Evolutionary conservation across 1,139 yeast species (phyloP).

Genomic region (Saccharomyces hybrid): DNA sequence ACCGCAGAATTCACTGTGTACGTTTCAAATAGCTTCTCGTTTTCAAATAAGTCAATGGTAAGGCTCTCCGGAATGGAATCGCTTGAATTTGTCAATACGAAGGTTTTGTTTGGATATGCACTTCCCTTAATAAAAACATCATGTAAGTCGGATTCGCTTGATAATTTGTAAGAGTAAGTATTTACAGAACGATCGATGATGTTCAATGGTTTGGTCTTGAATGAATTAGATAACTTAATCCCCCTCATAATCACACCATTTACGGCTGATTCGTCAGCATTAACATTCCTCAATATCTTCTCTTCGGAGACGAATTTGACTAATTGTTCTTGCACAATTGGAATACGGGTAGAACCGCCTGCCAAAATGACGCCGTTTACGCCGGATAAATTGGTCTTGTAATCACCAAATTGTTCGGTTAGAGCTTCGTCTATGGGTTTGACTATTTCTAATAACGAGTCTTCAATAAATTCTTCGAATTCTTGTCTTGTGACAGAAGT

Average conservation of each 20-base stretch:
- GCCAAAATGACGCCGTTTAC: conserved; percentile 67
- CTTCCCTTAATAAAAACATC: conserved; percentile 41
- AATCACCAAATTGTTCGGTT: conserved; percentile 29
- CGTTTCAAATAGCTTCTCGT: conserved; percentile 41
- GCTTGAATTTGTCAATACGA: conserved; percentile 7
- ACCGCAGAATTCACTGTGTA: conserved; percentile 27
- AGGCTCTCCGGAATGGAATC: conserved; percentile 31
- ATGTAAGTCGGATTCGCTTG: conserved; percentile 29
- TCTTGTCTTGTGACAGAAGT: conserved; percentile 62
- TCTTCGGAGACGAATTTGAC: conserved; percentile 50
- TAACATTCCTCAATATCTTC: conserved; percentile 73
- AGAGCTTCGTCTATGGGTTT: conserved; percentile 54
- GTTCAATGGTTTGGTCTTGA: conserved; percentile 49
- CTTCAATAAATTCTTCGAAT: conserved; percentile 54
- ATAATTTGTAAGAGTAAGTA: conserved; percentile 37
- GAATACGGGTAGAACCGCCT: conserved; percentile 92
- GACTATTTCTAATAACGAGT: conserved; percentile 40
- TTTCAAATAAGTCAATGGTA: conserved; percentile 46
- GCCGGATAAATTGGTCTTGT: conserved; percentile 32
- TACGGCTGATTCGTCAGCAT: conserved; percentile 95
- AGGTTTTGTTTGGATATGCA: conserved; percentile 20
- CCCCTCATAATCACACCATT: conserved; percentile 83
- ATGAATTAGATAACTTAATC: conserved; percentile 52
- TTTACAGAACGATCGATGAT: conserved; percentile 50
- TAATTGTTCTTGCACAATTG: conserved; percentile 64